Conservation (phyloP, 768 basidiomycete genomes). For the Calocybe gangraenosa region DNA sequence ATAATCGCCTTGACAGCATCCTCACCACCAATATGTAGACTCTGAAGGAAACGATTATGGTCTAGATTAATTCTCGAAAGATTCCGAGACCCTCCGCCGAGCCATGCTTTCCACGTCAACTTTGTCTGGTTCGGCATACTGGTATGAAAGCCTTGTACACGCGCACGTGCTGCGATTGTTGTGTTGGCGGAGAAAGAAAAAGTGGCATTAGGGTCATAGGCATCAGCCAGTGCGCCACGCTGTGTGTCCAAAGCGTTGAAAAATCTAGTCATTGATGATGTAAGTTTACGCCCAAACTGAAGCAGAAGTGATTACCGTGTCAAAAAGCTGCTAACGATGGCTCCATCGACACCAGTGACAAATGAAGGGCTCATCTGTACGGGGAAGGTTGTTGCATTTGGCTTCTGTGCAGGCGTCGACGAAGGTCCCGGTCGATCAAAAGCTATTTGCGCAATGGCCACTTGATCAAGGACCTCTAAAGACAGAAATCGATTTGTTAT, state of each 20-base stretch:
- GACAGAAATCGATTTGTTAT: constrained; percentile 77
- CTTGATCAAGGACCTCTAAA: constrained; percentile 79
- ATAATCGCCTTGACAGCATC: constrained; percentile 56
- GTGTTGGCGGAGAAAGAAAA: constrained; percentile 91
- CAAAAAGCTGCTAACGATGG: constrained; percentile 72
- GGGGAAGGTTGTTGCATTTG: constrained; percentile 74
- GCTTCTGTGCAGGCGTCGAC: constrained; percentile 34
- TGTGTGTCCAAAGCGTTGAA: constrained; percentile 82
- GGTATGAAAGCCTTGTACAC: constrained; percentile 63
- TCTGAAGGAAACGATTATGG: constrained; percentile 56
- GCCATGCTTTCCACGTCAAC: constrained; percentile 75
- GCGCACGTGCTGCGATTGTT: constrained; percentile 70
- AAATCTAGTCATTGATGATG: constrained; percentile 53
- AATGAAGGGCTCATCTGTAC: constrained; percentile 69
- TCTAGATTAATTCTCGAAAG: constrained; percentile 61
- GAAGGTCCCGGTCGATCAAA: constrained; percentile 70
- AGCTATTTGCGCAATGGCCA: constrained; percentile 72
- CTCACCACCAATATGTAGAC: constrained; percentile 70
- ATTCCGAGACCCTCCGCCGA: constrained; percentile 71
- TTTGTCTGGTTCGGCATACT: constrained; percentile 81
- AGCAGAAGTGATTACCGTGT: constrained; percentile 49
- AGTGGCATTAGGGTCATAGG: constrained; percentile 83
- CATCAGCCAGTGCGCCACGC: constrained; percentile 60
- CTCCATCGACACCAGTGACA: constrained; percentile 67
- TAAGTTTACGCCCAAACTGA: not conserved